Percentiles rank a stretch among this genome's conserved stretches.
phyloP scores from a whole-genome alignment of 768 basidiomycete genomes.

The Coprinopsis sp. region DNA sequence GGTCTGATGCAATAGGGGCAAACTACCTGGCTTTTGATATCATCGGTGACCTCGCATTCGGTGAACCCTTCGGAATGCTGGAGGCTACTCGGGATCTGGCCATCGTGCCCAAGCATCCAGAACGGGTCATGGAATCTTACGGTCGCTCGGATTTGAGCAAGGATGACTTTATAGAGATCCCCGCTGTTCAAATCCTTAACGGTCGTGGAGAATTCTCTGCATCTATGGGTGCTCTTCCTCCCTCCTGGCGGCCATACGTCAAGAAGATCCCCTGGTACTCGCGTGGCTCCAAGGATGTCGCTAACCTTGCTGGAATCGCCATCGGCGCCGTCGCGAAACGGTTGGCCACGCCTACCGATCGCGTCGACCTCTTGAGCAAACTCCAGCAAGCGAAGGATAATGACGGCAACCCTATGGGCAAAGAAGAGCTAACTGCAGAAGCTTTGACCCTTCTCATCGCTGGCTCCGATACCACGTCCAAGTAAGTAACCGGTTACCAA shows the following conservation, averaged over 20 bases:
- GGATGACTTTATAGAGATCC: constrained; percentile 54
- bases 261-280: constrained; percentile 73
- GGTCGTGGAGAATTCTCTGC: constrained; percentile 85
- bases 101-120: constrained; percentile 54
- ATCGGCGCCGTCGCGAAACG: constrained; percentile 78
- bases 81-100: constrained; percentile 67
- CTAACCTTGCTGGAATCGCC: constrained; percentile 73
- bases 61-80: constrained; percentile 87
- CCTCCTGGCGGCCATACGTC: constrained; percentile 63
- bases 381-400: constrained; percentile 75
- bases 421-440: constrained; percentile 84
- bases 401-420: constrained; percentile 74
- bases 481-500: constrained; percentile 43
- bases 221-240: constrained; percentile 74
- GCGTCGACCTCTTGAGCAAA: constrained; percentile 78
- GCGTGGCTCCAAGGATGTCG: constrained; percentile 59
- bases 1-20: no score
- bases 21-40: constrained; percentile 63
- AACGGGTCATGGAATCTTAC: constrained; percentile 51
- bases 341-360: constrained; percentile 61
- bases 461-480: constrained; percentile 90
- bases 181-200: constrained; percentile 83
- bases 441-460: constrained; percentile 83
- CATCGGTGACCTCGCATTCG: constrained; percentile 85
- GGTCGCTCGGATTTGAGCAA: constrained; percentile 39